A percentile compares a stretch with the other conserved stretches of the same genome.
phyloP scores from a whole-genome alignment of 257 asterid species.

The Anisodus tanguticus region DNA sequence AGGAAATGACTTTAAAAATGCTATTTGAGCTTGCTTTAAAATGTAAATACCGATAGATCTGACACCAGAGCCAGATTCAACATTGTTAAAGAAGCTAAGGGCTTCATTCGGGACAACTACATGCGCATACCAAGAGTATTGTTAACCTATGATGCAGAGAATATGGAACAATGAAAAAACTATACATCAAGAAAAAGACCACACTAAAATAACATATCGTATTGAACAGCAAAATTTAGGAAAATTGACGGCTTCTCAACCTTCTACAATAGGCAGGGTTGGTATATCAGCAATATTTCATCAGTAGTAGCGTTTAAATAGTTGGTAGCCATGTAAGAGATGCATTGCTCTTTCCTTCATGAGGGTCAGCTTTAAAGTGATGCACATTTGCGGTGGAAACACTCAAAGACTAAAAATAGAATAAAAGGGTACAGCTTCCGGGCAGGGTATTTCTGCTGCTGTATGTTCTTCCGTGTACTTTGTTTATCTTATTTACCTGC shows the following conservation, averaged over 20 bases:
- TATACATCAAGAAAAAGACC: neutral
- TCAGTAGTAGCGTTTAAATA: neutral
- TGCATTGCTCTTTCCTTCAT: neutral
- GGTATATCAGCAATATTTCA: neutral
- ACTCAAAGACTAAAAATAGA: neutral
- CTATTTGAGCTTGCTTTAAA: neutral
- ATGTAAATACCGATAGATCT: neutral
- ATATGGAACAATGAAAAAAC: neutral
- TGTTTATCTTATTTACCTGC: too few species aligned
- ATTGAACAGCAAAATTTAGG: neutral
- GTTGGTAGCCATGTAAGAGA: neutral
- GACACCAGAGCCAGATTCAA: neutral
- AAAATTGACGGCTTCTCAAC: neutral
- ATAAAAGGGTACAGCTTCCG: neutral
- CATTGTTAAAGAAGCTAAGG: neutral
- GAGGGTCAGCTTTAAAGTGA: neutral
- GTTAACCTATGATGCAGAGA: neutral
- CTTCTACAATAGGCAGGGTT: neutral
- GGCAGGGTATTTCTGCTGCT: neutral
- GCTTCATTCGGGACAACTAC: neutral
- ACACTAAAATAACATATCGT: neutral
- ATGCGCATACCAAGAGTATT: slow-evolving; percentile 3
- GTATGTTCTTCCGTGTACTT: too few species aligned
- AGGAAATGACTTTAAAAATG: neutral
- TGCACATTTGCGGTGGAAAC: neutral